These are phyloP conservation scores for Sophora flavescens DNA, from an alignment of 306 rosid genomes.

Conservation along the genomic window DNA sequence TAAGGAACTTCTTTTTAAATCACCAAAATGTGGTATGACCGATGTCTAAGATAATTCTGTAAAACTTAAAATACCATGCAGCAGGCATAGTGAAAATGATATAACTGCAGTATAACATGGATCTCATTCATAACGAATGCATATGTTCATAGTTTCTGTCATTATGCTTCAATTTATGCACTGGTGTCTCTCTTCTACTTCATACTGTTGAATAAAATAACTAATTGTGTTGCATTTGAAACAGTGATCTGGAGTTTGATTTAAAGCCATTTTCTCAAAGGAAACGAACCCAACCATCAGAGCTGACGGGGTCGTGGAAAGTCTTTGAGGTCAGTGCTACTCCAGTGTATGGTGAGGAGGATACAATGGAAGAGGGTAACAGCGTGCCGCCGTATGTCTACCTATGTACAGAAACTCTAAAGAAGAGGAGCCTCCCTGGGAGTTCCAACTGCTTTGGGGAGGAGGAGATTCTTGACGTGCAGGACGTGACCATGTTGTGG, in stretches of 20 bases:
- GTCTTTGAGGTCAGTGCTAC: constrained; percentile 87
- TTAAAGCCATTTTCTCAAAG: constrained; percentile 78
- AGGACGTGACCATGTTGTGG: constrained; percentile 84
- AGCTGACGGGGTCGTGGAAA: constrained; percentile 90
- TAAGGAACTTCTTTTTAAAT: constrained; percentile 4
- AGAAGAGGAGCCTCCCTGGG: constrained; percentile 74
- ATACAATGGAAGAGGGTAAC: constrained; percentile 35
- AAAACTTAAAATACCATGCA: constrained; percentile 15
- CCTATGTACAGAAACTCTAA: constrained; percentile 80
- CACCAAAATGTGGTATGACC: not conserved
- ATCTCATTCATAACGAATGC: not conserved
- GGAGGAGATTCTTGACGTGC: constrained; percentile 82
- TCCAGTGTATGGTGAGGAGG: constrained; percentile 71
- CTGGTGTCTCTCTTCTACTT: not conserved
- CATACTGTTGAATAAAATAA: constrained; percentile 3
- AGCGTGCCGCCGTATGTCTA: constrained; percentile 61
- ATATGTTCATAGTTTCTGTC: constrained; percentile 11
- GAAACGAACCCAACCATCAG: constrained; percentile 72
- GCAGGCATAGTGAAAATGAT: constrained; percentile 18
- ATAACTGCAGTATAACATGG: not conserved
- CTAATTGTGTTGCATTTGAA: constrained; percentile 32
- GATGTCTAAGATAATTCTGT: constrained; percentile 5
- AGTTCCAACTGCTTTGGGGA: constrained; percentile 69
- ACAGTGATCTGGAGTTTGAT: constrained; percentile 68
- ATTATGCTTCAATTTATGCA: not conserved